Conservation (phyloP, 495 filamentous ascomycete species). For the Penicillium nucicola region DNA sequence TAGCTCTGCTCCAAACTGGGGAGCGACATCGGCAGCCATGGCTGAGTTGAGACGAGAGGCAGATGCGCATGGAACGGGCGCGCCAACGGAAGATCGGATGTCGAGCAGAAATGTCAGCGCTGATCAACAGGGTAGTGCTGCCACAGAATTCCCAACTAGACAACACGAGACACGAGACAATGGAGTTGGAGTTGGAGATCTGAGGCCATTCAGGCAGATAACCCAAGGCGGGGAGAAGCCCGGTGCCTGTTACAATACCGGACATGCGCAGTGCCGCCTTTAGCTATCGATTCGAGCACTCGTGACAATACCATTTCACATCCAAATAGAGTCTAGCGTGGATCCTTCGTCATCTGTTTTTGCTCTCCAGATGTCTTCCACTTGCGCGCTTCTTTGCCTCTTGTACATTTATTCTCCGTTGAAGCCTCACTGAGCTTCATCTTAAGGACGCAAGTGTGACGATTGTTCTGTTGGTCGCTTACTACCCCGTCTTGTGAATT, state of each 20-base stretch:
- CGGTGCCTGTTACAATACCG: constrained; percentile 34
- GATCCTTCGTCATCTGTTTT: constrained; percentile 10
- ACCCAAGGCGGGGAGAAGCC: constrained; percentile 34
- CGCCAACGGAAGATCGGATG: not conserved
- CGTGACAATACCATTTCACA: constrained; percentile 6
- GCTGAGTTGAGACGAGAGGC: constrained; percentile 14
- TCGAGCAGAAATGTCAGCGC: not conserved
- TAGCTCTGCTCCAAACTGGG: constrained; percentile 84
- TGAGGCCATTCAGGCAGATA: constrained; percentile 16
- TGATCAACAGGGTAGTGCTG: no score
- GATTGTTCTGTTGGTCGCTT: no score
- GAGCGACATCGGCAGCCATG: constrained; percentile 76
- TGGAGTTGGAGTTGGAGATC: not conserved
- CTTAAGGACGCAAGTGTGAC: no score
- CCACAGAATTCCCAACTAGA: no score
- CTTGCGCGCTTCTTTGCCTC: not conserved
- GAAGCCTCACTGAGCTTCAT: not conserved
- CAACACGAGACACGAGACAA: not conserved
- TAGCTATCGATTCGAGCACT: not conserved
- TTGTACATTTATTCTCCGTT: not conserved
- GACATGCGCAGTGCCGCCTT: constrained; percentile 19
- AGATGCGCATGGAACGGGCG: constrained; percentile 19
- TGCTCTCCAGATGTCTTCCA: not conserved
- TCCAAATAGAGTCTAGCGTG: constrained; percentile 7
- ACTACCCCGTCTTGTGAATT: not conserved